phyloP scores from a whole-genome alignment of 83 land plant species.

The Thuja plicata region DNA sequence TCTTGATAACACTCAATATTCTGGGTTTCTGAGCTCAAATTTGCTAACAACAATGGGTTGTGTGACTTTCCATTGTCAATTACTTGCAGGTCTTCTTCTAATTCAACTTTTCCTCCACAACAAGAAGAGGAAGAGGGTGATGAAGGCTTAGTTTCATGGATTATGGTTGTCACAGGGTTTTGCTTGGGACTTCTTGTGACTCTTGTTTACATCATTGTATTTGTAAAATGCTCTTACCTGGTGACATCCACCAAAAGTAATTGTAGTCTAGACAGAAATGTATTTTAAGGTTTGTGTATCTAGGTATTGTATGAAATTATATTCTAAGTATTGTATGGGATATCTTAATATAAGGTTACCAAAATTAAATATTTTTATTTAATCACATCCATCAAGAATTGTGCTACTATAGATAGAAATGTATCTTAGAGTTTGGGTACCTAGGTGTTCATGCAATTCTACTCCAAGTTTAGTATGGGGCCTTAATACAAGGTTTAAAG shows the following conservation, averaged over 20 bases:
- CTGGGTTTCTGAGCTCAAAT: not conserved
- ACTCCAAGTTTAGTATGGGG: too few species aligned
- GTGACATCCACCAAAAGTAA: not conserved
- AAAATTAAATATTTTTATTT: too few species aligned
- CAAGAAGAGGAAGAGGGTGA: not conserved
- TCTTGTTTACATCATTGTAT: not conserved
- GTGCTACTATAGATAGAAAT: too few species aligned
- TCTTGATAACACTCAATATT: not conserved
- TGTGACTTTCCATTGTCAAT: slow-evolving; percentile 18
- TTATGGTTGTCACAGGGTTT: not conserved
- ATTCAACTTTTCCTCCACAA: not conserved
- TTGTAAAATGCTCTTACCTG: not conserved
- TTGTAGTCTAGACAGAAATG: not conserved
- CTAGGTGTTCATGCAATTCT: too few species aligned
- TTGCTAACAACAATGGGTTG: slow-evolving; percentile 24
- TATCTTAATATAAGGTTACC: too few species aligned
- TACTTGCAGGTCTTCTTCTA: not conserved
- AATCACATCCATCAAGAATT: too few species aligned
- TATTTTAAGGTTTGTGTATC: not conserved
- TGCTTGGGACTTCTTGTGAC: not conserved
- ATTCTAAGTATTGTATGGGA: too few species aligned
- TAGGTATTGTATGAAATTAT: too few species aligned
- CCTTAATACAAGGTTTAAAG: too few species aligned
- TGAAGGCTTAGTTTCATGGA: not conserved
- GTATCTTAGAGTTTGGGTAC: too few species aligned